Conservation (phyloP, 305 asterid species). For the Solanum hybrid region DNA sequence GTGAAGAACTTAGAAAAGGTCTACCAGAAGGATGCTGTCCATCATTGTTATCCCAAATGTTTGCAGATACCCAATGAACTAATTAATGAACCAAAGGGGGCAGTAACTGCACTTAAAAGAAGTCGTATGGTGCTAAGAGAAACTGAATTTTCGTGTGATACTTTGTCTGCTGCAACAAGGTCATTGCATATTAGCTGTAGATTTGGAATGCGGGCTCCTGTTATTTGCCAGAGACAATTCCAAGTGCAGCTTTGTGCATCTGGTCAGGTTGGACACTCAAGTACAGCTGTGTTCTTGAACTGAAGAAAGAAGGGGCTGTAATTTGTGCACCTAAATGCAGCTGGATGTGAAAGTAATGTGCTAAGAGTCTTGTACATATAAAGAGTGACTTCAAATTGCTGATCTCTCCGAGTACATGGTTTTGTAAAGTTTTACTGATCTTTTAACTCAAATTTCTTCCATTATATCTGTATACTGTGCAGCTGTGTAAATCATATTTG, state of each 20-base stretch:
- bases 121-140: slow-evolving; percentile 38
- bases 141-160: slow-evolving; percentile 28
- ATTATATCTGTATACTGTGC: background rate
- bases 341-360: background rate
- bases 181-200: slow-evolving; percentile 26
- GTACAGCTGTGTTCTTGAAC: slow-evolving; percentile 35
- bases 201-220: slow-evolving; percentile 26
- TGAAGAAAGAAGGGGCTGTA: background rate
- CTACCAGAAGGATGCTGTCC: slow-evolving; percentile 26
- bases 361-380: background rate
- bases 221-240: slow-evolving; percentile 29
- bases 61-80: slow-evolving; percentile 46
- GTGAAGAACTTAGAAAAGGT: slow-evolving; percentile 34
- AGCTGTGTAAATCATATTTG: background rate
- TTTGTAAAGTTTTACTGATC: background rate
- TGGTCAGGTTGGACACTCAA: slow-evolving; percentile 31
- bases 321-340: background rate
- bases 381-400: background rate
- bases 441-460: background rate
- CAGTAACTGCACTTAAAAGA: slow-evolving; percentile 17
- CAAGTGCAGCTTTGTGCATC: slow-evolving; percentile 34
- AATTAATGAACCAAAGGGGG: slow-evolving; percentile 33
- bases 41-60: slow-evolving; percentile 19
- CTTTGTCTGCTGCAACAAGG: slow-evolving; percentile 23
- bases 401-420: background rate